Conservation (phyloP, 257 asterid species). For the Solanum rostratum region DNA sequence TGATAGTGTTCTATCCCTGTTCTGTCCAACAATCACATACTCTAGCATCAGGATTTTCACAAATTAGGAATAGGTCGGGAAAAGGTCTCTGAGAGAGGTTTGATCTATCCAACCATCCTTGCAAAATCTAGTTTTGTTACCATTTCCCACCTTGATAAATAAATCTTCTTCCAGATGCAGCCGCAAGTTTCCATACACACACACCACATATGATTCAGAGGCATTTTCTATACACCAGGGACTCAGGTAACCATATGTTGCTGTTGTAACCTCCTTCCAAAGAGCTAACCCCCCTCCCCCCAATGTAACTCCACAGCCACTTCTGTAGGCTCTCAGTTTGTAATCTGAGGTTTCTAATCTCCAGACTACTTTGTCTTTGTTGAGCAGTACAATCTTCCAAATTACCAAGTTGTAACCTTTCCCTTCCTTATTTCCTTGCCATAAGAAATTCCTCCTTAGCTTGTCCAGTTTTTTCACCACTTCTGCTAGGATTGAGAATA, state of each 20-base stretch:
- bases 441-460: background rate
- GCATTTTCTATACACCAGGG: background rate
- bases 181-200: background rate
- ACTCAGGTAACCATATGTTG: background rate
- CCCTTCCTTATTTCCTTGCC: background rate
- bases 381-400: background rate
- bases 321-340: background rate
- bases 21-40: background rate
- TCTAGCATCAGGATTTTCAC: background rate
- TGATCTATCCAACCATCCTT: background rate
- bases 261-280: background rate
- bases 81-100: background rate
- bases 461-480: background rate
- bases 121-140: background rate
- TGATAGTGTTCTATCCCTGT: background rate
- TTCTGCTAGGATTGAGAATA: background rate
- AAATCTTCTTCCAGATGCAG: background rate
- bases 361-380: background rate
- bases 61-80: background rate
- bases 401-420: background rate
- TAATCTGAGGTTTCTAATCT: background rate
- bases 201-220: background rate
- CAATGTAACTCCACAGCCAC: background rate
- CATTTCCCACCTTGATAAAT: background rate
- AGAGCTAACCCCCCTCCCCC: background rate